Percentiles rank a stretch among this genome's conserved stretches.
phyloP scores from a whole-genome alignment of 257 asterid species.

The Nicotiana benthamiana region DNA sequence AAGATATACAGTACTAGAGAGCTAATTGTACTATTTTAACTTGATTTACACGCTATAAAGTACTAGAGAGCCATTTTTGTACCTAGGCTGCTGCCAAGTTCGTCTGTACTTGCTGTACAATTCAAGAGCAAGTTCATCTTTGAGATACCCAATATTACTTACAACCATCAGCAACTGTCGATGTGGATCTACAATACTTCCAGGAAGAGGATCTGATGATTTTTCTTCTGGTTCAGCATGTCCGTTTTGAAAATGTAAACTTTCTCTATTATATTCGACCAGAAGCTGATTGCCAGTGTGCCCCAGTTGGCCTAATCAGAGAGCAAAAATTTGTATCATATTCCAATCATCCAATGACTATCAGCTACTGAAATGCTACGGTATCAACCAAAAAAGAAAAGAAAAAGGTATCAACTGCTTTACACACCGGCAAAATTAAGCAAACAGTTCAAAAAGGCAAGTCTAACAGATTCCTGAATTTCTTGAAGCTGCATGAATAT shows the following conservation, averaged over 20 bases:
- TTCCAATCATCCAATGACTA: background rate
- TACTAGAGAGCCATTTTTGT: conserved; percentile 4
- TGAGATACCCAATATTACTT: conserved; percentile 94
- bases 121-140: conserved; percentile 83
- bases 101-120: conserved; percentile 55
- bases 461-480: conserved; percentile 84
- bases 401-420: background rate
- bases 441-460: conserved; percentile 80
- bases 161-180: conserved; percentile 84
- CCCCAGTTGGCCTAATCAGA: conserved; percentile 71
- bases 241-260: conserved; percentile 54
- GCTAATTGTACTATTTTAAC: background rate
- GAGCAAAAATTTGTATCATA: conserved; percentile 9
- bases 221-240: conserved; percentile 45
- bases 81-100: conserved; percentile 81
- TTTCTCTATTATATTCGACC: conserved; percentile 42
- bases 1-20: background rate
- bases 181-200: conserved; percentile 72
- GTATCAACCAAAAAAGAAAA: background rate
- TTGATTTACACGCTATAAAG: conserved; percentile 5
- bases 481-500: conserved; percentile 69
- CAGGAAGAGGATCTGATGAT: conserved; percentile 65
- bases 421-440: conserved; percentile 81
- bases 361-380: background rate
- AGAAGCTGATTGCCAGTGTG: conserved; percentile 59